These are phyloP conservation scores for Arabis hirsuta DNA, from an alignment of 345 rosid species.

Conservation along the genomic window DNA sequence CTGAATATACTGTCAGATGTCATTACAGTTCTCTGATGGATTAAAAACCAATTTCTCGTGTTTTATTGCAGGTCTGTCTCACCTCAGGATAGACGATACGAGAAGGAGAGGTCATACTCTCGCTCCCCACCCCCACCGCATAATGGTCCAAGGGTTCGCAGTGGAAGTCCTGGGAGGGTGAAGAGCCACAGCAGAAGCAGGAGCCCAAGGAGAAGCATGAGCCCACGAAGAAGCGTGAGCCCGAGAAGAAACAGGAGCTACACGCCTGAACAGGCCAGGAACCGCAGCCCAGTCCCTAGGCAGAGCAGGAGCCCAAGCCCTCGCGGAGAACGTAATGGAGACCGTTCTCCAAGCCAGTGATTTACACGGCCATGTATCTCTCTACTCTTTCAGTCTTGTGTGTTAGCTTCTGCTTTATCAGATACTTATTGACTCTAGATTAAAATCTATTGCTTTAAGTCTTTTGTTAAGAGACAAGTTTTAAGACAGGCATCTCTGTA, in stretches of 20 bases:
- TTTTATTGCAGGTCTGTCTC: constrained; percentile 63
- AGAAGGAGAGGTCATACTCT: constrained; percentile 65
- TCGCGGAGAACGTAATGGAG: constrained; percentile 46
- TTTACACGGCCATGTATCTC: constrained; percentile 1
- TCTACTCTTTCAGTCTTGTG: constrained; percentile 11
- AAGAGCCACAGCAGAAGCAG: constrained; percentile 50
- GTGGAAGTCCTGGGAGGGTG: constrained; percentile 59
- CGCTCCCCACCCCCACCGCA: constrained; percentile 60
- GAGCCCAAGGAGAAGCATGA: constrained; percentile 50
- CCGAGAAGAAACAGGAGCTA: constrained; percentile 48
- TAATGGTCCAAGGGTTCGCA: constrained; percentile 68
- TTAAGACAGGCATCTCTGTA: constrained; percentile 21
- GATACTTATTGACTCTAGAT: constrained; percentile 28
- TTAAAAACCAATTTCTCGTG: constrained; percentile 13
- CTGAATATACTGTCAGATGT: neutral
- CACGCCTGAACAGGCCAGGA: constrained; percentile 54
- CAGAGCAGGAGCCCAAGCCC: constrained; percentile 49
- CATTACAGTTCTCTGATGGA: constrained; percentile 13
- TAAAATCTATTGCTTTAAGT: constrained; percentile 5
- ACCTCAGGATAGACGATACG: constrained; percentile 59
- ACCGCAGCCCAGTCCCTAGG: constrained; percentile 53
- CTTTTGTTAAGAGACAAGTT: constrained; percentile 20
- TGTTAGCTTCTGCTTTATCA: constrained; percentile 20
- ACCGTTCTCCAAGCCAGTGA: constrained; percentile 79
- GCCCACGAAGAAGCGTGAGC: constrained; percentile 56